Conservation (phyloP, 2,329 filamentous ascomycete species). For the Aspergillus costaricaensis region DNA sequence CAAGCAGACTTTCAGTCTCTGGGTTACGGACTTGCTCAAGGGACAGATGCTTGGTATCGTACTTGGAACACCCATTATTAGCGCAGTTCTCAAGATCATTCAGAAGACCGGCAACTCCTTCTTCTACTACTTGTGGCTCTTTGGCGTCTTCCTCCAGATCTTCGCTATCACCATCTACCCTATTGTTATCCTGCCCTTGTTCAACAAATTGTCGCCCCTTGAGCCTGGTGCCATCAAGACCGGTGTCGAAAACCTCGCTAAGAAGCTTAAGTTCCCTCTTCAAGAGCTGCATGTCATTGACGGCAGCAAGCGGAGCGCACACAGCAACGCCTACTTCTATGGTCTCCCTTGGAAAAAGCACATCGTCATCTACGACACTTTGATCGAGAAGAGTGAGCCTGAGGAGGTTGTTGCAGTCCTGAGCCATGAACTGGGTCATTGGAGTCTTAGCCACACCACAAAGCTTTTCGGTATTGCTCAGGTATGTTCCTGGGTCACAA, state of each 20-base stretch:
- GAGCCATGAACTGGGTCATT: conserved; percentile 94
- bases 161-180: conserved; percentile 97
- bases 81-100: conserved; percentile 90
- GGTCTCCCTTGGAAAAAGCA: conserved; percentile 99
- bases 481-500: conserved; percentile 53
- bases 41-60: conserved; percentile 77
- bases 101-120: conserved; percentile 91
- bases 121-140: conserved; percentile 98
- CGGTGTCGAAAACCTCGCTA: conserved; percentile 79
- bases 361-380: conserved; percentile 97
- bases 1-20: conserved; percentile 89
- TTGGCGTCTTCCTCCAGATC: conserved; percentile 83
- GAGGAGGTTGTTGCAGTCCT: conserved; percentile 93
- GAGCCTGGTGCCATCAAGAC: conserved; percentile 85
- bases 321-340: conserved; percentile 95
- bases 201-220: conserved; percentile 96
- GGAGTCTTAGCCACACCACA: conserved; percentile 93
- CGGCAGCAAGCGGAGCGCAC: conserved; percentile 81
- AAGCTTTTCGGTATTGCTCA: conserved; percentile 84
- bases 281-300: conserved; percentile 94
- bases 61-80: conserved; percentile 83
- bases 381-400: conserved; percentile 91
- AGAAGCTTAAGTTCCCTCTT: conserved; percentile 85
- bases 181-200: conserved; percentile 87
- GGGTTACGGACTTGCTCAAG: conserved; percentile 89